phyloP scores from a whole-genome alignment of 2,329 filamentous ascomycete genomes.

The Colletotrichum viniferum region DNA sequence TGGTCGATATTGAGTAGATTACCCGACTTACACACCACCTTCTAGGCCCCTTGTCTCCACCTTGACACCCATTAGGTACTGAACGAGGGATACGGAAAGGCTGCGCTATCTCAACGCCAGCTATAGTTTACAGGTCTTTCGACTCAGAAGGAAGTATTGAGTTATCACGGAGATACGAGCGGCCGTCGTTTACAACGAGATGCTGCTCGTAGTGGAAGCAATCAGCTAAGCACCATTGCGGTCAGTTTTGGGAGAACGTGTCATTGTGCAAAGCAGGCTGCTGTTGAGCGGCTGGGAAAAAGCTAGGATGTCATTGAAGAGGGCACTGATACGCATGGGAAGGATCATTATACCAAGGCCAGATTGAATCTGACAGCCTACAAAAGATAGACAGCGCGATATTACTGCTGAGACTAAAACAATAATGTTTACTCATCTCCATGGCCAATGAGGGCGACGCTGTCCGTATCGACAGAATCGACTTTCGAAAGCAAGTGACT shows the following conservation, averaged over 20 bases:
- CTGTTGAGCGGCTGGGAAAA: not conserved
- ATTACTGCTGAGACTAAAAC: not conserved
- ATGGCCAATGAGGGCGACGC: not conserved
- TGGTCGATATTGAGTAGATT: too few relatives aligned
- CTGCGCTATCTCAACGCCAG: not conserved
- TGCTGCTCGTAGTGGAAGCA: not conserved
- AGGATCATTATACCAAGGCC: not conserved
- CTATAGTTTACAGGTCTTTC: not conserved
- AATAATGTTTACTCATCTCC: not conserved
- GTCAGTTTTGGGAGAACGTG: too few relatives aligned
- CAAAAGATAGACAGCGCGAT: not conserved
- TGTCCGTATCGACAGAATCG: too few relatives aligned
- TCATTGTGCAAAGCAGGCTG: too few relatives aligned
- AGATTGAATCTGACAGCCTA: not conserved
- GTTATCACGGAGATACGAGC: not conserved
- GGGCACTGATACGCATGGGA: not conserved
- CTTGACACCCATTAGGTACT: too few relatives aligned
- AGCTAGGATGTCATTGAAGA: fast-evolving
- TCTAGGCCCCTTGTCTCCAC: not conserved
- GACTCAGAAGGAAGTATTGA: not conserved
- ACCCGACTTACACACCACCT: not conserved
- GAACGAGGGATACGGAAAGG: not conserved
- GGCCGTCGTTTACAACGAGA: not conserved
- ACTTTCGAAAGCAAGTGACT: not conserved
- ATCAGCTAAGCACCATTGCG: not conserved